Percentiles rank a stretch among this genome's conserved stretches.
Evolutionary conservation across 2,329 filamentous ascomycete genomes (phyloP).

Genomic region (Xylariaceae sp.): DNA sequence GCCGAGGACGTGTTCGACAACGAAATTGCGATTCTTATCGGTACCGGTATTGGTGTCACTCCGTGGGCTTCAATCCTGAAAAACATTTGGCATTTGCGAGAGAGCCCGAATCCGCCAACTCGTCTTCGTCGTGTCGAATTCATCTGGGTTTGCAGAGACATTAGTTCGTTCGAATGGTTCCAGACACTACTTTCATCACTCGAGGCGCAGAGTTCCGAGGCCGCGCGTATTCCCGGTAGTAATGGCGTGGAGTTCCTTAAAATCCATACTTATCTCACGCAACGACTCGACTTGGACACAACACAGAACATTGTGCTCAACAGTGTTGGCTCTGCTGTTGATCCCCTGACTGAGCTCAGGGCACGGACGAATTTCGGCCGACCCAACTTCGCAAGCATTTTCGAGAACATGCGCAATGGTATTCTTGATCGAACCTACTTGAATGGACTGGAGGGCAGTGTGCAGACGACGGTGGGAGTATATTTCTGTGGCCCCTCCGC

Average conservation of each 20-base stretch:
- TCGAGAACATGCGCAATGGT: conserved; percentile 80
- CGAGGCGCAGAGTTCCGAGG: conserved; percentile 74
- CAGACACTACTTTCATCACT: conserved; percentile 87
- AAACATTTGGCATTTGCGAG: conserved; percentile 96
- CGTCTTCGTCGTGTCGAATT: conserved; percentile 94
- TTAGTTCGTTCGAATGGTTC: conserved; percentile 97
- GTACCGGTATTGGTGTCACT: conserved; percentile 81
- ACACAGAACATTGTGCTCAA: conserved; percentile 97
- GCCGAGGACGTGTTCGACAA: conserved; percentile 97
- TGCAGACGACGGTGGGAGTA: conserved; percentile 83
- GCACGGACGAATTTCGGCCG: conserved; percentile 90
- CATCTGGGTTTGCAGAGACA: conserved; percentile 98
- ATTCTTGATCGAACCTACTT: conserved; percentile 83
- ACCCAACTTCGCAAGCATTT: conserved; percentile 78
- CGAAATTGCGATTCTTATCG: conserved; percentile 79
- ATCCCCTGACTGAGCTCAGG: conserved; percentile 88
- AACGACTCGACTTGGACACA: conserved; percentile 85
- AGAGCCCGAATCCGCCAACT: conserved; percentile 80
- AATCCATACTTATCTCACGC: conserved; percentile 96
- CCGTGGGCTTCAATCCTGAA: conserved; percentile 86
- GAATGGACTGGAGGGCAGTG: conserved; percentile 68
- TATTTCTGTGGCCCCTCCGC: conserved; percentile 93
- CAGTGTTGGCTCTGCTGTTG: conserved; percentile 78
- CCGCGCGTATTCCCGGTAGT: conserved; percentile 60
- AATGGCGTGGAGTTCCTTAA: conserved; percentile 80